phyloP scores from a whole-genome alignment of 306 rosid species.

The Ormosia emarginata region DNA sequence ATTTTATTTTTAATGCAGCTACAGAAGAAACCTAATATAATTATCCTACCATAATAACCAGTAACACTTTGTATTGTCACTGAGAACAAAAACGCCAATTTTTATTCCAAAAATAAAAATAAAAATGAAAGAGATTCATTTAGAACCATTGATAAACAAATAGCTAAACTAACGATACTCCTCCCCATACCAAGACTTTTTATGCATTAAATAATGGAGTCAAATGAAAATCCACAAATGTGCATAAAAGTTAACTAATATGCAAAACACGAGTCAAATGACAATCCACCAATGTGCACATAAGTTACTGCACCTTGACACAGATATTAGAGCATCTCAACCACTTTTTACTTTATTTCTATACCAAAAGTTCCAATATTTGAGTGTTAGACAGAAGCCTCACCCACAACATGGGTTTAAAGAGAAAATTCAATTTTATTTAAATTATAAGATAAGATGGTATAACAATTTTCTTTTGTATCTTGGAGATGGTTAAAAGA shows the following conservation, averaged over 20 bases:
- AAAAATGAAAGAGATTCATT: not conserved
- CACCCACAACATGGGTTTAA: not conserved
- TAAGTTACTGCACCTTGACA: conserved; percentile 1
- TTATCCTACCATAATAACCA: not conserved
- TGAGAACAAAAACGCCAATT: not conserved
- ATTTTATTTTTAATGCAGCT: not conserved
- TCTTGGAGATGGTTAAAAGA: not conserved
- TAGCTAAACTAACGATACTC: not conserved
- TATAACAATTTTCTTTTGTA: not conserved
- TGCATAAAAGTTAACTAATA: not conserved
- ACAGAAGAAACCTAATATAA: not conserved
- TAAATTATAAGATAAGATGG: conserved; percentile 11
- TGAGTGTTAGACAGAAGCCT: not conserved
- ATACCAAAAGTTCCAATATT: not conserved
- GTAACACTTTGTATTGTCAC: not conserved
- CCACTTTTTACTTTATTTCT: conserved; percentile 2
- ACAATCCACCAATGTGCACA: not conserved
- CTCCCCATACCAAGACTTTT: not conserved
- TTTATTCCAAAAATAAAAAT: not conserved
- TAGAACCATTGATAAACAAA: not conserved
- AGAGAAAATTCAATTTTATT: not conserved
- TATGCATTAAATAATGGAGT: not conserved
- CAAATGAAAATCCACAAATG: conserved; percentile 11
- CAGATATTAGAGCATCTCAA: conserved; percentile 5
- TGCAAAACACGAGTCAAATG: not conserved